A percentile compares a stretch with the other conserved stretches of the same genome.
phyloP scores from a whole-genome alignment of 1,139 yeast genomes.

The Taphrina flavorubra region DNA sequence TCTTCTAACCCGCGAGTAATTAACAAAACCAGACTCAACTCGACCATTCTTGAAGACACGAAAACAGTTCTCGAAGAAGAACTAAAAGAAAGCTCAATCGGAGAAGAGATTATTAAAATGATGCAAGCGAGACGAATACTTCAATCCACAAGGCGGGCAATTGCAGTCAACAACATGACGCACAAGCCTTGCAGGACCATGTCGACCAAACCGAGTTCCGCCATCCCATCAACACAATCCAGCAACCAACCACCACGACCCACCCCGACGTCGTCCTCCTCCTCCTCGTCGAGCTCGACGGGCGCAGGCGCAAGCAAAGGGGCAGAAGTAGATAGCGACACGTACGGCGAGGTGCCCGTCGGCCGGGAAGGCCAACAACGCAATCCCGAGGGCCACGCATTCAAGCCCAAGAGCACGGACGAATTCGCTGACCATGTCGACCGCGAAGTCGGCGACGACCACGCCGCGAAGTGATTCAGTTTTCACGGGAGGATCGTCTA shows the following conservation, averaged over 20 bases:
- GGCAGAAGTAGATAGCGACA: constrained; percentile 11
- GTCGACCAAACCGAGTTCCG: constrained; percentile 22
- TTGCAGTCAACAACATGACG: background rate
- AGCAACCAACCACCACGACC: constrained; percentile 16
- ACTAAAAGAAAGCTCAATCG: too few species aligned
- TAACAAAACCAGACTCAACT: too few species aligned
- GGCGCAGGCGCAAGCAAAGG: background rate
- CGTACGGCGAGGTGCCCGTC: constrained; percentile 21
- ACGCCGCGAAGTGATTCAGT: background rate
- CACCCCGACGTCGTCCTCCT: background rate
- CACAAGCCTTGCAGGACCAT: background rate
- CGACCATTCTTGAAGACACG: too few species aligned
- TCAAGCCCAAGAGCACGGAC: constrained; percentile 18
- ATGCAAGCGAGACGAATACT: constrained; percentile 1
- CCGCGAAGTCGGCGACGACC: constrained; percentile 28
- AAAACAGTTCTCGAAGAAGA: too few species aligned
- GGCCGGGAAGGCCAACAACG: constrained; percentile 18
- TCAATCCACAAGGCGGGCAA: background rate
- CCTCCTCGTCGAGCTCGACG: too few species aligned
- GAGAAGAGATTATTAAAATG: background rate
- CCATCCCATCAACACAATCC: constrained; percentile 27
- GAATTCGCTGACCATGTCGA: constrained; percentile 15
- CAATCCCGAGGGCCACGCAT: background rate
- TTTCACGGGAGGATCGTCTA: too few species aligned
- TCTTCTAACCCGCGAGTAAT: too few species aligned